A percentile compares a stretch with the other conserved stretches of the same genome.
Conservation (phyloP, 2,329 filamentous ascomycete species). For the Nakataea oryzae region DNA sequence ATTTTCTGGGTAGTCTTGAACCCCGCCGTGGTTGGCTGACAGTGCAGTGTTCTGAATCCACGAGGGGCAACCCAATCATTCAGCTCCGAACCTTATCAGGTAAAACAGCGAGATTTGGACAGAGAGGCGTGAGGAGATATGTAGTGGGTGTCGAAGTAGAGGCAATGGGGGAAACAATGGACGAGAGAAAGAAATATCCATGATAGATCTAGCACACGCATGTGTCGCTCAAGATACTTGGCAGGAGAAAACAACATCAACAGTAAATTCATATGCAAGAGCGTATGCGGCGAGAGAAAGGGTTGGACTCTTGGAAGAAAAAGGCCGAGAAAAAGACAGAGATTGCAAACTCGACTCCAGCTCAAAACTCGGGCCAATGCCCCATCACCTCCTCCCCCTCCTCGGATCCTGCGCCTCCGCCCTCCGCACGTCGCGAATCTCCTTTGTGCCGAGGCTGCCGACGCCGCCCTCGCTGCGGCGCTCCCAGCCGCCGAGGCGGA, state of each 20-base stretch:
- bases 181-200: too few species aligned
- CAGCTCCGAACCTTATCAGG: too few species aligned
- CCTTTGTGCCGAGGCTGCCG: conserved; percentile 83
- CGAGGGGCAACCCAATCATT: too few species aligned
- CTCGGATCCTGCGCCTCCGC: conserved; percentile 76
- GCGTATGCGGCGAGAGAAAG: too few species aligned
- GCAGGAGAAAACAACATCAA: background rate
- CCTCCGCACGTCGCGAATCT: conserved; percentile 75
- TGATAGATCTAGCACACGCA: background rate
- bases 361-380: background rate
- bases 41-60: too few species aligned
- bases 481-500: conserved; percentile 60
- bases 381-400: conserved; percentile 42
- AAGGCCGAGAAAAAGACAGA: conserved; percentile 4
- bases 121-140: too few species aligned
- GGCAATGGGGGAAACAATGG: background rate
- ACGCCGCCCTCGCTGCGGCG: conserved; percentile 71
- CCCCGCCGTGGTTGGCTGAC: too few species aligned
- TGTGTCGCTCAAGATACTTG: background rate
- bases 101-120: too few species aligned
- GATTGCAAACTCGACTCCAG: background rate
- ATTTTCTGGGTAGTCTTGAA: too few species aligned
- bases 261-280: background rate
- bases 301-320: too few species aligned
- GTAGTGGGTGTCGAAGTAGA: background rate